Evolutionary conservation across 225 moss, liverwort and hornwort genomes (phyloP), one percentile per base, ranked within the genome.

Genomic region (Pleurozium schreberi): DNA sequence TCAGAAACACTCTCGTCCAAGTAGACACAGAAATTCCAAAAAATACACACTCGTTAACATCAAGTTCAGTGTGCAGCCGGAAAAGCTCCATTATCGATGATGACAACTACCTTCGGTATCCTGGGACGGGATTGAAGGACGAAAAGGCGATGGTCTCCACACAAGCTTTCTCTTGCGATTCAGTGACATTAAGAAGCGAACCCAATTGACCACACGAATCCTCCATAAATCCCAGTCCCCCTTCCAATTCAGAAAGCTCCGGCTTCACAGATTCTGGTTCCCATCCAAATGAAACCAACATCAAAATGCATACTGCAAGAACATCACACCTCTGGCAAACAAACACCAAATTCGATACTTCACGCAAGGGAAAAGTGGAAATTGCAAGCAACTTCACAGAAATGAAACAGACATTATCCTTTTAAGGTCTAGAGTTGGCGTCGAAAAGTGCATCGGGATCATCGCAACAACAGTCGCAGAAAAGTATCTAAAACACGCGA

Each of bases 121-220:
- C 98, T 68, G 98, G 98, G 75, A 94, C 97, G 49, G 98, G 98
- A 89, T 98, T 98, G 84, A 98, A 97, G 25, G 98, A 97, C 73
- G 98, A 98, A 77, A 98, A 98, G 18, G 95, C 96, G 86, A 98
- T 95, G 73, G 95, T 96, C 75, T 96, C 93, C 80, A 98, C 90
- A 91, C 97, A 98, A 71, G 75, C 89, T 57, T 86, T 90, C 80
- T 96, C 98, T 81, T 91, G 88, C 81, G 89, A 78, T 83, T 92
- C 89, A n/a, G 96, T 89, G 84, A 88, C 65, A 47, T 66, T 91
- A 42, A 96, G 81, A 82, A 98, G 98, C 67, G 91, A 92, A 88
- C 90, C 86, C 33, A 97, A 84, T 61, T 97, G 91, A 86, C 93
- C 96, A 80, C 88, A 92, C 42, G 94, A 89, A 85, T 98, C 96